Percentiles rank a stretch among this genome's conserved stretches.
Evolutionary conservation across 306 rosid species (phyloP).

Genomic region (Lathyrus tuberosus): DNA sequence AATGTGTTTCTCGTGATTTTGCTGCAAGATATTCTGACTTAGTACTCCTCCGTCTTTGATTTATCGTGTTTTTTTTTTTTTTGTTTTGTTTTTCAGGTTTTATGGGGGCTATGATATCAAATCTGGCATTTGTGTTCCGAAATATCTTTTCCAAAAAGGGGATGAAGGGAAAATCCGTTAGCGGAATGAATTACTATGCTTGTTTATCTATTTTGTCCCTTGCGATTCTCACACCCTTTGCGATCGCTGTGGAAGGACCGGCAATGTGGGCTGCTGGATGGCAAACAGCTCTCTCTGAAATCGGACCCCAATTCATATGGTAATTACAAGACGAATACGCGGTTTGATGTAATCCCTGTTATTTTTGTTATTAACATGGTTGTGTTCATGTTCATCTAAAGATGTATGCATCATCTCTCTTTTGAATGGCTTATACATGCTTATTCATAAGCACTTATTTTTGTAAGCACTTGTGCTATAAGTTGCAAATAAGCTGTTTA

Average conservation of each 20-base stretch:
- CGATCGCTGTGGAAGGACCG: conserved; percentile 94
- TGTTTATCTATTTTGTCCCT: conserved; percentile 85
- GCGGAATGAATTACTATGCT: conserved; percentile 96
- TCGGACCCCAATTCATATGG: conserved; percentile 85
- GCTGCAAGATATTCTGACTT: conserved; percentile 10
- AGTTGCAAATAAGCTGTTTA: no score
- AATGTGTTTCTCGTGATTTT: neutral
- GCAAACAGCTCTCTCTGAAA: conserved; percentile 65
- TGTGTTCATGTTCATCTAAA: conserved; percentile 11
- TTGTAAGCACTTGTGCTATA: no score
- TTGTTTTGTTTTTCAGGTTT: conserved; percentile 59
- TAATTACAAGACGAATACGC: conserved; percentile 38
- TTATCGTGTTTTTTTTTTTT: neutral
- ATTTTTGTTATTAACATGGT: conserved; percentile 9
- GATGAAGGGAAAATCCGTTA: conserved; percentile 91
- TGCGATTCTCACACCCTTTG: conserved; percentile 76
- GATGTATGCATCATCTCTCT: neutral
- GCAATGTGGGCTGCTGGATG: conserved; percentile 87
- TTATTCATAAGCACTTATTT: no score
- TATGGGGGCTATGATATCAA: conserved; percentile 97
- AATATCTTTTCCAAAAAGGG: conserved; percentile 89
- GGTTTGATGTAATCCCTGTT: neutral
- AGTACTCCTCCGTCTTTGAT: conserved; percentile 12
- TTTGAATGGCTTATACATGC: neutral
- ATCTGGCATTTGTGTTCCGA: conserved; percentile 85